Evolutionary conservation across 2,329 filamentous ascomycete species (phyloP), one percentile per base, ranked within the genome.

Genomic region (Hymenoscyphus scutula): DNA sequence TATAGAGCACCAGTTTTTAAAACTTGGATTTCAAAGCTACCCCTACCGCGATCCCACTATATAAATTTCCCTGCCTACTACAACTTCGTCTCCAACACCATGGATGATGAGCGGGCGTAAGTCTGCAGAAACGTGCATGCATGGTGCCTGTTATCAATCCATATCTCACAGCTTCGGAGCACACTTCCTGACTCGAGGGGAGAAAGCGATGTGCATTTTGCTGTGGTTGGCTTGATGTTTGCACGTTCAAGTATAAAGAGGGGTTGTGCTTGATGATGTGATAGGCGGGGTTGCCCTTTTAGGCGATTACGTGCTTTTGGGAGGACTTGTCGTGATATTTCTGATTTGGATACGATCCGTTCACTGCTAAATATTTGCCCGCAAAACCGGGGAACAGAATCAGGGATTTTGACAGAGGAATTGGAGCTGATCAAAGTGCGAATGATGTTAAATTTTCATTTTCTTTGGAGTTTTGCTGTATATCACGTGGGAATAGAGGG

Each of bases 271-370:
- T 45, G 53, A 56, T 60, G 66, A 59, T 64, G 53, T 59, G 61
- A 60, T 58, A 45, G 34, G 53, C 55, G 62, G 59, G 62, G 54
- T 67, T 64, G 45, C 66, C 34, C 29, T 27, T 60, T 65, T 62
- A 17, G 63, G 60, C 53, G 60, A 69, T 69, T 65, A 65, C 66
- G 68, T 69, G 65, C 64, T 69, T 64, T 53, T 32, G 27, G 53
- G 53, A 37, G 23, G 15, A 23, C 54, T 53, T 67, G 67, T 65
- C 60, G 67, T 65, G 62, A 64, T 68, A 51, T 48, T 11, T 23
- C 13, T 48, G 41, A 8, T 23, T 7, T 25, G 19, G 32, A 34
- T 34, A 17, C 41, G 7, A 23, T 23, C 10, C 41, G n/a, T 25
- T 10, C n/a, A 2, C 19, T 25, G 19, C 23, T 23, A 10, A 23